Percentiles rank a stretch among this genome's conserved stretches.
Evolutionary conservation across 441 rosid species (phyloP).

Genomic region (Geranium incanum): DNA sequence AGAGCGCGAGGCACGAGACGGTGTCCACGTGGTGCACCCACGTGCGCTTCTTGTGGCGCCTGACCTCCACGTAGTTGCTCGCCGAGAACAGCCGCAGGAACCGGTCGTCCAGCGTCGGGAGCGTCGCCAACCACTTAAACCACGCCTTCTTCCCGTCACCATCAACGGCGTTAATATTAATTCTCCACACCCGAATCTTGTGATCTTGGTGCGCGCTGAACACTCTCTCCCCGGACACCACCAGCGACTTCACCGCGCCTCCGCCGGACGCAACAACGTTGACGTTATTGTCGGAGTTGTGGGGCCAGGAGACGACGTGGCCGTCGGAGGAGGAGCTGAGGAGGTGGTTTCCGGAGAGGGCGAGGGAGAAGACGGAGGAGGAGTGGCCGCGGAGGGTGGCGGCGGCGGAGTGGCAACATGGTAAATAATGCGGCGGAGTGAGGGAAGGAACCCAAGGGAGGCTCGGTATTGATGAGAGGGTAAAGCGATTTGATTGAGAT

Average conservation of each 20-base stretch:
- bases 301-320: slow-evolving; percentile 44
- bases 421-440: slow-evolving; percentile 14
- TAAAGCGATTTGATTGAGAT: slow-evolving; percentile 13
- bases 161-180: slow-evolving; percentile 22
- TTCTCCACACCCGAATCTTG: slow-evolving; percentile 63
- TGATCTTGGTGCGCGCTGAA: slow-evolving; percentile 68
- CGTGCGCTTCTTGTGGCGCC: slow-evolving; percentile 56
- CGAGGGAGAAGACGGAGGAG: slow-evolving; percentile 46
- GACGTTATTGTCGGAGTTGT: background rate
- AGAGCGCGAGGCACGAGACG: slow-evolving; percentile 49
- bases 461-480: slow-evolving; percentile 45
- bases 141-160: slow-evolving; percentile 11
- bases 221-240: slow-evolving; percentile 38
- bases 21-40: slow-evolving; percentile 79
- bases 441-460: slow-evolving; percentile 46
- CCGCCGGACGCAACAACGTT: slow-evolving; percentile 23
- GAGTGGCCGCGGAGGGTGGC: slow-evolving; percentile 39
- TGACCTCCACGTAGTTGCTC: slow-evolving; percentile 51
- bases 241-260: slow-evolving; percentile 51
- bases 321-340: slow-evolving; percentile 45
- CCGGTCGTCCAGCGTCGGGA: slow-evolving; percentile 58
- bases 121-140: slow-evolving; percentile 44
- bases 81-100: slow-evolving; percentile 30
- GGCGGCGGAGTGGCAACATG: slow-evolving; percentile 18
- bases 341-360: slow-evolving; percentile 35